Evolutionary conservation across 1,139 yeast genomes (phyloP).

Genomic region (Debaryomyces coudertii): DNA sequence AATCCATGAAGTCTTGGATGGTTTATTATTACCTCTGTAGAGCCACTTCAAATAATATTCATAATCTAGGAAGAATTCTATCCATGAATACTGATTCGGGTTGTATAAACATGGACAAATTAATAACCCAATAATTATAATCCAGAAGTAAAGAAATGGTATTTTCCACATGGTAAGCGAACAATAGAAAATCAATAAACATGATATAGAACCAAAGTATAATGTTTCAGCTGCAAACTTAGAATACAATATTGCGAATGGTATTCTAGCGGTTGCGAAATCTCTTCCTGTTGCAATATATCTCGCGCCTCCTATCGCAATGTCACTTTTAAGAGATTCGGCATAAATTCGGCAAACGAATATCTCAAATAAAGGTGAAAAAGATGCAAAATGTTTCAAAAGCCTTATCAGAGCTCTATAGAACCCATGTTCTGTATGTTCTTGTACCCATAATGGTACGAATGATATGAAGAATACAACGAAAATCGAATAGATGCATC

Average conservation of each 20-base stretch:
- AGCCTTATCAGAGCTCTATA: slow-evolving; percentile 96
- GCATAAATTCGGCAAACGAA: slow-evolving; percentile 98
- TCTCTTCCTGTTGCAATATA: slow-evolving; percentile 99
- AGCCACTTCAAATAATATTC: slow-evolving; percentile 98
- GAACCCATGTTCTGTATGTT: slow-evolving; percentile 94
- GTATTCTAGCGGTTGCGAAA: slow-evolving; percentile 97
- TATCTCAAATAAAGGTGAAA: slow-evolving; percentile 97
- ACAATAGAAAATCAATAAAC: slow-evolving; percentile 88
- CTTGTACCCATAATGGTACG: slow-evolving; percentile 95
- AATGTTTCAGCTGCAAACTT: slow-evolving; percentile 98
- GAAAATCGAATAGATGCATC: slow-evolving; percentile 95
- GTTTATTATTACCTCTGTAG: slow-evolving; percentile 96
- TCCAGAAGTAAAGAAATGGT: slow-evolving; percentile 98
- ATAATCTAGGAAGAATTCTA: slow-evolving; percentile 97
- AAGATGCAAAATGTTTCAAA: slow-evolving; percentile 81
- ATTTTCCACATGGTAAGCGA: slow-evolving; percentile 97
- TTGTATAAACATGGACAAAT: slow-evolving; percentile 94
- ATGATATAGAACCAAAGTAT: slow-evolving; percentile 91
- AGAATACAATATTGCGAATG: slow-evolving; percentile 91
- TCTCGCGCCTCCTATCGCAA: slow-evolving; percentile 99
- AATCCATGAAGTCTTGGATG: slow-evolving; percentile 99
- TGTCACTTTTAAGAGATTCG: slow-evolving; percentile 83
- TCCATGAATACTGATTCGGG: slow-evolving; percentile 99
- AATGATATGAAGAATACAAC: slow-evolving; percentile 98
- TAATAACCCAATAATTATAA: slow-evolving; percentile 85